phyloP scores from a whole-genome alignment of 2,329 filamentous ascomycete genomes.

The Colletotrichum sp. region DNA sequence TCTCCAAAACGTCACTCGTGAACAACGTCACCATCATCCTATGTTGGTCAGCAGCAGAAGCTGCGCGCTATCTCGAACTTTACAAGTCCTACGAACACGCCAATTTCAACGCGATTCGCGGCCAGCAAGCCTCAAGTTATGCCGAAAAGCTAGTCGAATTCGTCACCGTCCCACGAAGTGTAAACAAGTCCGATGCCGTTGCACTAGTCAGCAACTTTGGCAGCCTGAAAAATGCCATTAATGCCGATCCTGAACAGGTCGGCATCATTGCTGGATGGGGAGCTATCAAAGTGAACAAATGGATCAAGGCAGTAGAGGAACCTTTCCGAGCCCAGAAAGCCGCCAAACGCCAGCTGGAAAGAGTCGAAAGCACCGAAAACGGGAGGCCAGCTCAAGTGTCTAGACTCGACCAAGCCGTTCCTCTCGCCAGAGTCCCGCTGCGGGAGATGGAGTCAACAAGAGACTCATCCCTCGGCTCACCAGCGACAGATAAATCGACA shows the following conservation, averaged over 20 bases:
- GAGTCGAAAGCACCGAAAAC: slow-evolving; percentile 28
- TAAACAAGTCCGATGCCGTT: slow-evolving; percentile 95
- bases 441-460: slow-evolving; percentile 39
- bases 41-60: slow-evolving; percentile 94
- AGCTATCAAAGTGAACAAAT: slow-evolving; percentile 89
- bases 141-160: slow-evolving; percentile 90
- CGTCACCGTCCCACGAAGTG: slow-evolving; percentile 83
- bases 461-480: slow-evolving; percentile 24
- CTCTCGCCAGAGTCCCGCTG: slow-evolving; percentile 44
- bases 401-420: slow-evolving; percentile 42
- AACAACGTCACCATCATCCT: slow-evolving; percentile 92
- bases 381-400: slow-evolving; percentile 27
- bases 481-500: slow-evolving; percentile 20
- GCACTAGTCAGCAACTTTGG: slow-evolving; percentile 92
- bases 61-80: slow-evolving; percentile 89
- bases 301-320: slow-evolving; percentile 82
- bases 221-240: slow-evolving; percentile 83
- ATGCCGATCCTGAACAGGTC: slow-evolving; percentile 86
- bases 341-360: slow-evolving; percentile 48
- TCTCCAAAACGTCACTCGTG: slow-evolving; percentile 90
- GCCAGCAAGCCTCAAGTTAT: slow-evolving; percentile 83
- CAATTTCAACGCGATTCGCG: slow-evolving; percentile 78
- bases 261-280: slow-evolving; percentile 90
- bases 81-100: slow-evolving; percentile 96
- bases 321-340: slow-evolving; percentile 81